Evolutionary conservation across 495 filamentous ascomycete species (phyloP), one percentile per base, ranked within the genome.

Genomic region (Lasiosphaeria ovina): DNA sequence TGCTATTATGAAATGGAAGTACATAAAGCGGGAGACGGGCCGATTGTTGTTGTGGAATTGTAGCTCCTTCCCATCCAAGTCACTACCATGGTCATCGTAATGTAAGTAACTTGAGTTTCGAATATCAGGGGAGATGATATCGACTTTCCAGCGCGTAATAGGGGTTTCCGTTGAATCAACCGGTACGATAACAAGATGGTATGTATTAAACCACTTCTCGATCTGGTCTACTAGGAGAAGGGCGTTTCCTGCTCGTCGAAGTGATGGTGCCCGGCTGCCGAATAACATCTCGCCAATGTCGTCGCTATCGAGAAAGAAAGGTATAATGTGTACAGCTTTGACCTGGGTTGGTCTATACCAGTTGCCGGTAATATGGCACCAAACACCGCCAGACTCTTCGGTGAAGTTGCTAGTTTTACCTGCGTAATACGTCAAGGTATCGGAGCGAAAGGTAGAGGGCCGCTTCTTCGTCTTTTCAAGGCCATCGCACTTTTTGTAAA

Each of bases 251-350:
- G n/a, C n/a, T n/a, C n/a, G n/a, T n/a, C n/a, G n/a, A n/a, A n/a
- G n/a, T n/a, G n/a, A n/a, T n/a, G n/a, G n/a, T n/a, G n/a, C n/a
- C n/a, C n/a, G n/a, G n/a, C n/a, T n/a, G n/a, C 57, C 57, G 36
- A 59, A 59, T 12, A 59, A 35, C 0, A 59, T 59, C 48, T 59
- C 57, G 3, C 57, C 33, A 14, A 59, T 52, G 10, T 53, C 50
- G 17, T 59, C 57, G 34, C 47, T 62, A 54, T 57, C 60, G 54
- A 62, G 48, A 62, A 62, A 62, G 35, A 62, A 57, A 24, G 60
- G 60, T 35, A 62, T 54, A n/a, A 62, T 48, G 40, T 52, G 60
- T 17, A 54, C 54, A 52, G 60, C 54, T 3, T 5, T 24, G 44
- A 58, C 40, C 14, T 14, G 12, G 3, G 2, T 24, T 31, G 3